Evolutionary conservation across 2,329 filamentous ascomycete genomes (phyloP), one percentile per base, ranked within the genome.

Genomic region (Ramularia endophylla): DNA sequence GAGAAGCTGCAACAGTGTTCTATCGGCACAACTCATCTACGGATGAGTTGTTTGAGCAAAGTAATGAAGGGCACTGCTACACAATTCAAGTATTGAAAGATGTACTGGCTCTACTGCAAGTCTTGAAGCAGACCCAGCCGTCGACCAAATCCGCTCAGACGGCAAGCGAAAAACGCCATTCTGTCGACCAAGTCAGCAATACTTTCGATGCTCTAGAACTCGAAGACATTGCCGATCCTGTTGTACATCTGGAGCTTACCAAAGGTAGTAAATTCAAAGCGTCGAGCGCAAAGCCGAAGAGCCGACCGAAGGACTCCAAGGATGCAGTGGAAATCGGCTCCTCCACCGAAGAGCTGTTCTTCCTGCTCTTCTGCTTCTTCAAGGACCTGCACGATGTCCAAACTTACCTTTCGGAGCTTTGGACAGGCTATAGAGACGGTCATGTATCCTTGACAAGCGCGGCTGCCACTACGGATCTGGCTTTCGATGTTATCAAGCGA

Each of bases 291-390:
- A 34, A 34, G 17, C 18, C 18, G 16, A 34, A n/a, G 16, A 36
- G 5, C 8, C 13, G 30, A 4, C n/a, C 22, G 25, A 36, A 18
- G 5, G 30, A 27, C 15, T 3, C n/a, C 20, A 22, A 27, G 5
- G 8, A 27, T 20, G 13, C 22, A 12, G 15, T 35, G 30, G 20
- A 41, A 16, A 19, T 36, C 16, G 22, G 22, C 13, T 27, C 38
- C 19, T 27, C 30, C 8, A 5, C 17, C 1, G 38, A 36, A 30
- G 38, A 41, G 30, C 20, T 41, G 27, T 41, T 28, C 13, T 36
- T 41, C 16, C 25, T 33, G 16, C 38, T 41, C 20, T 41, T 19
- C 31, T 41, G 38, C 32, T 41, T 41, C 12, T 41, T 15, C 38
- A 34, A 36, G 20, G 38, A 41, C 22, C n/a, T 41, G 9, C 38